Percentiles rank a stretch among this genome's conserved stretches.
phyloP scores from a whole-genome alignment of 768 basidiomycete species.

The Boletus rubescentipes region DNA sequence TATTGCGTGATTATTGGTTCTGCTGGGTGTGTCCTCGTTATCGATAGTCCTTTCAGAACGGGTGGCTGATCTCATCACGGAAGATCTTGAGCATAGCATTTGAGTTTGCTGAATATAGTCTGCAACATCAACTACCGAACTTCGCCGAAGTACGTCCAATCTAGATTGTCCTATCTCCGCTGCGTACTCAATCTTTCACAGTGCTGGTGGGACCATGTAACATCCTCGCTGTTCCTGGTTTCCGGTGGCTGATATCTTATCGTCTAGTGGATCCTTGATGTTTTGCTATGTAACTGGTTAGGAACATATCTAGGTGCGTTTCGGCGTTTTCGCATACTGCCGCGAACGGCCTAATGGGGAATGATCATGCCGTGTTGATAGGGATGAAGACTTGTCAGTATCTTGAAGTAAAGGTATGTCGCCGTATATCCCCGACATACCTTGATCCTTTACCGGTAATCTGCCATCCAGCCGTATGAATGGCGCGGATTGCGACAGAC shows the following conservation, averaged over 20 bases:
- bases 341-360: constrained; percentile 16
- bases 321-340: constrained; percentile 5
- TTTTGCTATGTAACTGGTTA: constrained; percentile 84
- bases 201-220: constrained; percentile 95
- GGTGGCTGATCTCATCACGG: constrained; percentile 9
- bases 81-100: constrained; percentile 87
- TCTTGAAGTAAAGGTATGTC: constrained; percentile 76
- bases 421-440: not conserved
- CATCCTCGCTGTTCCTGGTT: constrained; percentile 23
- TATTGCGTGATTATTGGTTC: constrained; percentile 91
- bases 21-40: constrained; percentile 65
- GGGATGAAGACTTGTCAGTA: constrained; percentile 89
- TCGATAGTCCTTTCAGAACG: not conserved
- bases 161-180: constrained; percentile 17
- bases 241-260: constrained; percentile 14
- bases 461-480: constrained; percentile 60
- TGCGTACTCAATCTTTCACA: constrained; percentile 29
- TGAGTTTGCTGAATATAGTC: constrained; percentile 84
- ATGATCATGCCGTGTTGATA: constrained; percentile 26
- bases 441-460: not conserved
- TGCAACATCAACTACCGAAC: constrained; percentile 86
- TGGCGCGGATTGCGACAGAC: constrained; percentile 84
- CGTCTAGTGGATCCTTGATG: constrained; percentile 80
- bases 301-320: constrained; percentile 75
- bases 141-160: constrained; percentile 70